phyloP scores from a whole-genome alignment of 2,329 filamentous ascomycete species.

The Amauroascus verrucosus region DNA sequence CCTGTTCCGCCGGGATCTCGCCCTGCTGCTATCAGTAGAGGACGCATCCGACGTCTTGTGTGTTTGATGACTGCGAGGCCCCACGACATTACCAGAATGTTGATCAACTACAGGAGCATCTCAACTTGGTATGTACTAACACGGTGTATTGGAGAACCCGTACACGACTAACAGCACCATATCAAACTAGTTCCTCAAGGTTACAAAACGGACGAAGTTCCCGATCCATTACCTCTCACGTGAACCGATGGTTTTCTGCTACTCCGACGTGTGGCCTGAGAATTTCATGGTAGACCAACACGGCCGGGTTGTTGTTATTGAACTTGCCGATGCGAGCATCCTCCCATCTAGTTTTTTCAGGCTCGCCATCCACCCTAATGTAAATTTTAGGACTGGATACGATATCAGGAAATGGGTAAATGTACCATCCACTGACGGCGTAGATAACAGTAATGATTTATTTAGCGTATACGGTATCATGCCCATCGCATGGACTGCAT shows the following conservation, averaged over 20 bases:
- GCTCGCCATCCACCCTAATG: neutral
- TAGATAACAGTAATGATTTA: constrained; percentile 4
- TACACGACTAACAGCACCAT: neutral
- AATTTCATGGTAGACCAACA: constrained; percentile 18
- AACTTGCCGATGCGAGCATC: constrained; percentile 16
- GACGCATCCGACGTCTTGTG: neutral
- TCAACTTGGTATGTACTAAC: constrained; percentile 15
- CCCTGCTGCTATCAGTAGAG: constrained; percentile 7
- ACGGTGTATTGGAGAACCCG: neutral
- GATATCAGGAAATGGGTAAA: neutral
- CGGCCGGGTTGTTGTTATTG: constrained; percentile 13
- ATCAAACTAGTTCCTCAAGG: constrained; percentile 4
- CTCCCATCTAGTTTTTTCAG: constrained; percentile 17
- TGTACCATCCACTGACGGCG: constrained; percentile 3
- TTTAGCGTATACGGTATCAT: neutral
- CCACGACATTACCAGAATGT: constrained; percentile 16
- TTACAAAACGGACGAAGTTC: constrained; percentile 9
- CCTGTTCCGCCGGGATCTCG: constrained; percentile 12
- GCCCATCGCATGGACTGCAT: neutral
- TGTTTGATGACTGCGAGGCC: constrained; percentile 13
- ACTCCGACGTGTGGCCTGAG: constrained; percentile 14
- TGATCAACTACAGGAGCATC: constrained; percentile 16
- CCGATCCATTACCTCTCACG: constrained; percentile 11
- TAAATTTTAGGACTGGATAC: neutral
- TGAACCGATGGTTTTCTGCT: constrained; percentile 19